Base-by-base conservation (phyloP, 768 basidiomycete genomes). In the Tulasnella sp. region DNA sequence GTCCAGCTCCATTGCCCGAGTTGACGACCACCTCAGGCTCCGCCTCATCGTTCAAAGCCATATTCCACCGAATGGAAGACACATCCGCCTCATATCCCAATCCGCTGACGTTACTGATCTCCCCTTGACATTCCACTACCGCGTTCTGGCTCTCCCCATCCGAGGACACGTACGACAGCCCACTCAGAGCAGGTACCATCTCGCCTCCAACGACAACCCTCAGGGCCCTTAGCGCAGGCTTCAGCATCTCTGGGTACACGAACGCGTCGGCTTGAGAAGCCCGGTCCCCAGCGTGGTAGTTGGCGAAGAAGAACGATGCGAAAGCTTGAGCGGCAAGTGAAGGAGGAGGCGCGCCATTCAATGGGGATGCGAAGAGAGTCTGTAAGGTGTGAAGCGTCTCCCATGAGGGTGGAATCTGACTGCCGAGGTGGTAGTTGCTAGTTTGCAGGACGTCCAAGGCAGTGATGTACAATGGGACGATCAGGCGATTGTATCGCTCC, bases 171-270 rank as follows among this genome's bases (percentile, higher is more conserved):
- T 5, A 38, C 5, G 34, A 38, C 34, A 38, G 15, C 5, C 34
- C 34, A 5, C 15, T 5, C 7, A 38, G 7, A 5, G 34, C 34
- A 15, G 7, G 5, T 5, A 15, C 34, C 7, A 38, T 38, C 34
- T 38, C 7, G 7, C 15, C 34, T 38, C 24, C 48, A 17, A 46
- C 27, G n/a, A 19, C 19, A 30, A 25, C 41, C 48, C 62, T 42
- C 31, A 62, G 46, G 27, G 25, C 29, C 25, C 60, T 29, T 38
- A 62, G 38, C 49, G 31, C 21, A 9, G 48, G 60, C 34, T 62
- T 62, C 62, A 62, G 46, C 17, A 62, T 44, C 17, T 61, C 61
- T 10, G 61, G 60, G 41, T 62, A 62, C 25, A 10, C n/a, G 31
- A 19, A 53, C 5, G 46, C 41, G 15, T 25, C 34, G 17, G 19